Conservation (phyloP, 441 rosid species). For the Melastoma candidum region DNA sequence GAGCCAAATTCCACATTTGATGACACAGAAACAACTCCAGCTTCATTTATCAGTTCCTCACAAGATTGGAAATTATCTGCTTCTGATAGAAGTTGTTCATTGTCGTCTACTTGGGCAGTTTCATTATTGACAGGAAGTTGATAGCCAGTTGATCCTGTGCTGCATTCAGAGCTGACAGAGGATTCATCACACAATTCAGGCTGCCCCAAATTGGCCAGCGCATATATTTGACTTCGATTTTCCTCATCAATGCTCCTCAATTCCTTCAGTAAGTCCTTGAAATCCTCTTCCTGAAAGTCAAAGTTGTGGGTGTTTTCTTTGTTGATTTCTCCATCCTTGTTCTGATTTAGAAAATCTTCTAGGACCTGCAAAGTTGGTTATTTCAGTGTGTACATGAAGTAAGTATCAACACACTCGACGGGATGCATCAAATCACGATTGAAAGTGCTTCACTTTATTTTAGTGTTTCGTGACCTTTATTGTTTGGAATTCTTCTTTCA, state of each 20-base stretch:
- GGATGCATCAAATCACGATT: no score
- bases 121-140: conserved; percentile 31
- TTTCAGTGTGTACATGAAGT: conserved; percentile 5
- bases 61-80: conserved; percentile 33
- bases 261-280: conserved; percentile 65
- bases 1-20: conserved; percentile 61
- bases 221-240: conserved; percentile 23
- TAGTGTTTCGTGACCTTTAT: no score
- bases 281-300: conserved; percentile 69
- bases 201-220: conserved; percentile 39
- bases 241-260: conserved; percentile 52
- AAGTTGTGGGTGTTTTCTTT: conserved; percentile 41
- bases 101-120: conserved; percentile 15
- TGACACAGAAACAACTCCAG: conserved; percentile 35
- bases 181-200: conserved; percentile 75
- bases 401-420: no score
- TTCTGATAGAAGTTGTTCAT: conserved; percentile 11
- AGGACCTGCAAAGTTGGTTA: conserved; percentile 43
- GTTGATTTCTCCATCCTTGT: conserved; percentile 55
- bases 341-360: conserved; percentile 63
- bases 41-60: conserved; percentile 31
- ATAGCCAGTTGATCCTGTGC: conserved; percentile 71
- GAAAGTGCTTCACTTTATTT: no score
- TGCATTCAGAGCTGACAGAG: conserved; percentile 84
- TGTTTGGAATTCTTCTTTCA: no score